These are phyloP conservation scores for Phylloporus sp. DNA, from an alignment of 768 basidiomycete species.

Conservation along the genomic window DNA sequence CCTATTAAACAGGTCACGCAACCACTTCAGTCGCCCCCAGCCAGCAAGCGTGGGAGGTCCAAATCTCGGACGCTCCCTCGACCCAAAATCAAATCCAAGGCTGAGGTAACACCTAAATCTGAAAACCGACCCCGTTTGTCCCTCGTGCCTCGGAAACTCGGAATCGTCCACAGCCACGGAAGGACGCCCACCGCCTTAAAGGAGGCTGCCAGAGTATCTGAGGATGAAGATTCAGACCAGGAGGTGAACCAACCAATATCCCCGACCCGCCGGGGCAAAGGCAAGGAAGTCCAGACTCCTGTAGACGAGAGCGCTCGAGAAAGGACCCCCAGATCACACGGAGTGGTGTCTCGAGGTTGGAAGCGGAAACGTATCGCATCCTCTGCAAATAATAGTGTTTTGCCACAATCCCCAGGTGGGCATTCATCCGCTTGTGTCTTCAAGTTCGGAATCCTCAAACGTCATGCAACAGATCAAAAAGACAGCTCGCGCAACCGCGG, in stretches of 20 bases:
- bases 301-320: conserved; percentile 2
- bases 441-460: conserved; percentile 8
- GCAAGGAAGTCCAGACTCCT: conserved; percentile 9
- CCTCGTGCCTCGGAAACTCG: conserved; percentile 7
- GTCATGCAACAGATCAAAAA: conserved; percentile 5
- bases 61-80: conserved; percentile 7
- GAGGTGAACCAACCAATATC: conserved; percentile 2
- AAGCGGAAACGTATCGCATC: conserved; percentile 25
- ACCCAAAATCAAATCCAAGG: conserved; percentile 2
- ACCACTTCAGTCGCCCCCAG: conserved; percentile 12
- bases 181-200: neutral
- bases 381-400: conserved; percentile 5
- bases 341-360: conserved; percentile 9
- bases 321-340: conserved; percentile 12
- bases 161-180: conserved; percentile 7
- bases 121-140: conserved; percentile 3
- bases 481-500: conserved; percentile 4
- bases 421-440: conserved; percentile 3
- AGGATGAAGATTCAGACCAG: neutral
- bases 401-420: conserved; percentile 19
- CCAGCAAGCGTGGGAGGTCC: conserved; percentile 12
- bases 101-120: conserved; percentile 1
- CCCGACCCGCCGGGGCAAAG: conserved; percentile 12
- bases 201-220: neutral
- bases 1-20: conserved; percentile 4